phyloP scores from a whole-genome alignment of 2,329 filamentous ascomycete genomes.

The Mollisiaceae sp. region DNA sequence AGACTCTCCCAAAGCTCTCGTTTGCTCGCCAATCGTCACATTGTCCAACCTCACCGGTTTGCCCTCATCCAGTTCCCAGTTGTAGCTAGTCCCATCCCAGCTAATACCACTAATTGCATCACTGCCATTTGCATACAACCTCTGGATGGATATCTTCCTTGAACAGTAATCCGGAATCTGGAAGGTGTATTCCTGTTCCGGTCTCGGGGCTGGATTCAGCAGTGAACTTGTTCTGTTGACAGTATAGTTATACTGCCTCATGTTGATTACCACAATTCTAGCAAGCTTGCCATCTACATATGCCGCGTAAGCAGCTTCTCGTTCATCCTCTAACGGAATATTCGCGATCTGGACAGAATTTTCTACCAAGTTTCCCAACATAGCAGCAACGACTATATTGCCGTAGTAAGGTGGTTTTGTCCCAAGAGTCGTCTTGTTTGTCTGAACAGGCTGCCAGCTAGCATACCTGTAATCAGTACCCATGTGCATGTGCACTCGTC shows the following conservation, averaged over 20 bases:
- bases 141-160: conserved; percentile 47
- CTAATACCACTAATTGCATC: conserved; percentile 66
- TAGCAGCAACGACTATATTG: conserved; percentile 61
- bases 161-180: conserved; percentile 39
- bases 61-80: conserved; percentile 61
- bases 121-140: conserved; percentile 64
- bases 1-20: conserved; percentile 45
- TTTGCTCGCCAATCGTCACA: conserved; percentile 56
- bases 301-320: conserved; percentile 60
- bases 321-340: conserved; percentile 46
- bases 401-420: conserved; percentile 71
- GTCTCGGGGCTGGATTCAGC: conserved; percentile 42
- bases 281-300: conserved; percentile 52
- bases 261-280: conserved; percentile 60
- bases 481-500: conserved; percentile 66
- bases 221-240: conserved; percentile 45
- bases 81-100: conserved; percentile 66
- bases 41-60: conserved; percentile 59
- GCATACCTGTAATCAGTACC: conserved; percentile 67
- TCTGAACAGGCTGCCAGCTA: conserved; percentile 64
- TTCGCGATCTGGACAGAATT: conserved; percentile 52
- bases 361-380: conserved; percentile 52
- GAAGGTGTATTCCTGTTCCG: conserved; percentile 49
- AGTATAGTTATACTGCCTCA: conserved; percentile 64
- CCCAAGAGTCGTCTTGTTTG: conserved; percentile 53